Base-by-base conservation (phyloP, 345 rosid genomes). In the Lumnitzera racemosa region DNA sequence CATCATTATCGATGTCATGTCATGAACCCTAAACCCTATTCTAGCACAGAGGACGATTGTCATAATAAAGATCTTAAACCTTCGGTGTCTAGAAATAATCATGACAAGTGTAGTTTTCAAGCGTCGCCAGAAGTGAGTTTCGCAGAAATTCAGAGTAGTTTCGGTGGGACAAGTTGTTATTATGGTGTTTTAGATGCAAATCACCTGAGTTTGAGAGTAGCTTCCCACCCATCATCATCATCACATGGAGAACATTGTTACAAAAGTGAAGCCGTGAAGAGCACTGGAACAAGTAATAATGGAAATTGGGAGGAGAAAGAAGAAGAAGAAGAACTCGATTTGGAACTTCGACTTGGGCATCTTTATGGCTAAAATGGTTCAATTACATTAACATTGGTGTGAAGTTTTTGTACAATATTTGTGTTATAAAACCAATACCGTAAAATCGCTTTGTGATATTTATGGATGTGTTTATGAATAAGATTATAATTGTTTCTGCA, bases 321-420 rank as follows among this genome's bases (percentile, higher is more conserved):
- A 56, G 11, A 65, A 41, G 82, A 74, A 24, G 83, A 76, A 56
- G 89, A 84, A 70, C 25, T 86, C 24, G 95, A 91, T 78, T 82
- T 88, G 83, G 88, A 91, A 82, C 98, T 88, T 74, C 83, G 95
- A 61, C 96, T 88, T 47, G 95, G 96, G 57, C 74, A 76, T 49
- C 67, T 70, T 55, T 65, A 57, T 66, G 47, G 16, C 15, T 47
- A 20, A 16, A 15, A 16, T 15, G 11, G 8, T 50, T 61, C 12
- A 2, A 49, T 50, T 27, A 5, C 5, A 27, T 27, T 27, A 27
- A 27, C 31, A 27, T 27, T 27, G 31, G 31, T 27, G 31, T 27
- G 31, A 5, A 3, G 4, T 27, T 27, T 27, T 27, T 3, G 31
- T 27, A 27, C 5, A 27, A 27, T 27, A 27, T 27, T 27, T 27